Percentiles rank a stretch among this genome's conserved stretches.
These are phyloP conservation scores for Handroanthus guayacan DNA, from an alignment of 257 asterid genomes.

Conservation along the genomic window DNA sequence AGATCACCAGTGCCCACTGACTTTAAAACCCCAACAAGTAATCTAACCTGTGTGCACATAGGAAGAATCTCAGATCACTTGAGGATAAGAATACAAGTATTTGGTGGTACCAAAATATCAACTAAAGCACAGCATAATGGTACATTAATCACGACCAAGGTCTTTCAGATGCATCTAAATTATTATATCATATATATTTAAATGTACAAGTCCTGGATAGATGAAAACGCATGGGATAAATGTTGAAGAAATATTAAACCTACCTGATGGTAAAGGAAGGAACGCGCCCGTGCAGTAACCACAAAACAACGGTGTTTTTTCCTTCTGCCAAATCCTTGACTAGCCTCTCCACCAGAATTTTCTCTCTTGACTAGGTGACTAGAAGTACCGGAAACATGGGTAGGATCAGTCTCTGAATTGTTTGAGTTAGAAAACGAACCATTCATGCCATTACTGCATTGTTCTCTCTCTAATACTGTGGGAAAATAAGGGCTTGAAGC, in stretches of 20 bases:
- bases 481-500: constrained; percentile 75
- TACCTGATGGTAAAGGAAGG: constrained; percentile 98
- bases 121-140: not conserved
- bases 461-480: constrained; percentile 57
- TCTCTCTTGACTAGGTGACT: constrained; percentile 41
- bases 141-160: not conserved
- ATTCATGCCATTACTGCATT: constrained; percentile 39
- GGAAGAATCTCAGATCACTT: not conserved
- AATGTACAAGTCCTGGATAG: constrained; percentile 5
- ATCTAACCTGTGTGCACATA: constrained; percentile 66
- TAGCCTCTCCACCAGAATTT: constrained; percentile 41
- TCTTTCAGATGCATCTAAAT: not conserved
- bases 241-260: constrained; percentile 31
- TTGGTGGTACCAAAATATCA: not conserved
- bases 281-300: constrained; percentile 87
- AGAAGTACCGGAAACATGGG: constrained; percentile 39
- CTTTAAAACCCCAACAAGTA: constrained; percentile 90
- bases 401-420: constrained; percentile 44
- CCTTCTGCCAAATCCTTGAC: constrained; percentile 70
- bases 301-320: constrained; percentile 77
- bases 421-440: constrained; percentile 44
- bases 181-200: not conserved
- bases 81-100: not conserved
- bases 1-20: constrained; percentile 78
- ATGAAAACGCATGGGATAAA: constrained; percentile 4